Evolutionary conservation across 2,329 filamentous ascomycete species (phyloP).

Genomic region (Talaromyces islandicus): DNA sequence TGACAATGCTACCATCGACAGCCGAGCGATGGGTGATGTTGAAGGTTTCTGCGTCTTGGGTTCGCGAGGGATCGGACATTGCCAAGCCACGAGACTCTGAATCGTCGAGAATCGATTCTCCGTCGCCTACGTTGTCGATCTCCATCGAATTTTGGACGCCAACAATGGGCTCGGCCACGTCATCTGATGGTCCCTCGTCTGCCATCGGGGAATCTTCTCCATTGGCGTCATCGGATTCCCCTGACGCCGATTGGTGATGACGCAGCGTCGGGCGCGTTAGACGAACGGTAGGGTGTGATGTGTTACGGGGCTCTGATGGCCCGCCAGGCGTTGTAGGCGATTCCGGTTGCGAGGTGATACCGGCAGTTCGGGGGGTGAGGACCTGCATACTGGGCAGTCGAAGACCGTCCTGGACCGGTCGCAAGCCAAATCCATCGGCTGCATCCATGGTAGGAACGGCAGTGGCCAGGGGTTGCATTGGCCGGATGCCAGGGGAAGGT

Average conservation of each 20-base stretch:
- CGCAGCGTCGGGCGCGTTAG: constrained; percentile 77
- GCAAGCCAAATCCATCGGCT: constrained; percentile 64
- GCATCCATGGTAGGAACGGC: constrained; percentile 63
- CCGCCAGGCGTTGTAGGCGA: constrained; percentile 81
- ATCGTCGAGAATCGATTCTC: constrained; percentile 68
- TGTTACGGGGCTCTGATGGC: constrained; percentile 53
- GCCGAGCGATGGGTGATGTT: constrained; percentile 85
- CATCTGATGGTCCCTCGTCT: constrained; percentile 49
- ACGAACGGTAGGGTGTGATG: constrained; percentile 50
- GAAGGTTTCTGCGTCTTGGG: constrained; percentile 84
- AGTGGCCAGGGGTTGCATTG: constrained; percentile 62
- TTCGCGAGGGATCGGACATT: constrained; percentile 73
- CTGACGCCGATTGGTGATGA: constrained; percentile 81
- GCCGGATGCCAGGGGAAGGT: constrained; percentile 47
- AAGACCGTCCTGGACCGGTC: constrained; percentile 75
- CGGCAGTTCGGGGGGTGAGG: constrained; percentile 32
- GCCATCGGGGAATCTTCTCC: constrained; percentile 74
- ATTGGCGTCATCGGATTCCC: constrained; percentile 79
- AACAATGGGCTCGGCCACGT: constrained; percentile 62
- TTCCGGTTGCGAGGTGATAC: constrained; percentile 79
- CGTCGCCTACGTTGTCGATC: constrained; percentile 81
- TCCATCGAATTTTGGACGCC: constrained; percentile 77
- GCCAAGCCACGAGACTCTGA: constrained; percentile 68
- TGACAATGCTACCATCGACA: constrained; percentile 78
- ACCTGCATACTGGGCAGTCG: constrained; percentile 69